Base-by-base conservation (phyloP, 192 early-diverging fungal species). In the Coemansia sp. region DNA sequence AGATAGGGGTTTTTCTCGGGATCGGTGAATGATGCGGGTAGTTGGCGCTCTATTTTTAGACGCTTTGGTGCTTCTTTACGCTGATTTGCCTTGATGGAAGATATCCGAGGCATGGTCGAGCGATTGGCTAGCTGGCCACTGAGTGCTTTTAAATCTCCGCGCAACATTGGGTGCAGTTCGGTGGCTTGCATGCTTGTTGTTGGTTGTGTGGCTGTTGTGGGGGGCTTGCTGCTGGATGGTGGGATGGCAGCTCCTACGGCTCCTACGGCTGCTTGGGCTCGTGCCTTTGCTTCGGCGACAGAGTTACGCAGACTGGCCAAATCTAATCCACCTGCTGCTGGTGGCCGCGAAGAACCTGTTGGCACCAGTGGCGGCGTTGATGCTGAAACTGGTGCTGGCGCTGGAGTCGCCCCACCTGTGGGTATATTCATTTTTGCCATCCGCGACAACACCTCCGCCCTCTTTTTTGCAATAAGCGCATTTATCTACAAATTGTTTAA, bases 1-100 rank as follows among this genome's bases (percentile, higher is more conserved):
- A 78, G 91, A 59, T 96, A 96, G 11, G 93, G 92, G 46, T 95
- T 94, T 64, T 94, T 90, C 5, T 76, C 63, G 0, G 87, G 79
- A 51, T 92, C 87, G 0, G 58, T 52, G 81, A 78, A 26, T 77
- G 81, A 46, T 59, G 67, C 19, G 46, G 51, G 62, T 58, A 48
- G 60, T 53, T 61, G 63, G 34, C 56, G 78, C 50, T 81, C 75
- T 0, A 82, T 55, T 48, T 82, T 81, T 46, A 82, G 51, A 53
- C 75, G 72, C 58, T 81, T 70, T 15, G 72, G 39, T 5, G 64
- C 37, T 9, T 70, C 59, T 13, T 81, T 67, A 10, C 81, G 81
- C 73, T 89, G 85, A 61, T 85, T 90, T 18, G 86, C 89, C 61
- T 87, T 82, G 25, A 77, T 54, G 9, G 80, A 78, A 7, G 80